These are phyloP conservation scores for Wickerhamomyces chambardii DNA, from an alignment of 805 yeast species.

Conservation along the genomic window DNA sequence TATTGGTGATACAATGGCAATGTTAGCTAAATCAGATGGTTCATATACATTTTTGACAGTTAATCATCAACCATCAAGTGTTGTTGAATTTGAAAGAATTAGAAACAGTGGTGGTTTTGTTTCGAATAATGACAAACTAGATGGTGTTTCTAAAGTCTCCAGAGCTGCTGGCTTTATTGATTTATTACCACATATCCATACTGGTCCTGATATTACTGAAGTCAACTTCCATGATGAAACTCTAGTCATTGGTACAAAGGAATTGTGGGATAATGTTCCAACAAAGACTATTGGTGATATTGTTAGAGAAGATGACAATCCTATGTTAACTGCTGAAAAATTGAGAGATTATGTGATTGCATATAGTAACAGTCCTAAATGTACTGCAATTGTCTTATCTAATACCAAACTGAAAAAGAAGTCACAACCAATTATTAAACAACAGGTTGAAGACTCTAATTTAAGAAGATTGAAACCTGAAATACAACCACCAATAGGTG, in stretches of 20 bases:
- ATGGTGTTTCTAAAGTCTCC: constrained; percentile 75
- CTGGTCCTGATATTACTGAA: constrained; percentile 74
- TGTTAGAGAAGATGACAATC: constrained; percentile 71
- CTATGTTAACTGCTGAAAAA: constrained; percentile 88
- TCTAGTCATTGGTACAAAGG: constrained; percentile 75
- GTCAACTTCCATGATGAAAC: constrained; percentile 68
- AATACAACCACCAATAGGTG: constrained; percentile 91
- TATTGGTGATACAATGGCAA: constrained; percentile 83
- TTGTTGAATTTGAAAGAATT: constrained; percentile 75
- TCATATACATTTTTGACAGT: constrained; percentile 65
- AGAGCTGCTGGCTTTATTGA: constrained; percentile 90
- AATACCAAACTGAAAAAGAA: constrained; percentile 39
- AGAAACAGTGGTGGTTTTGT: constrained; percentile 90
- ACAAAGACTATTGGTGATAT: constrained; percentile 87
- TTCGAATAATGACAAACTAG: constrained; percentile 74
- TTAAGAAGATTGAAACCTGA: constrained; percentile 82
- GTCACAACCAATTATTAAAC: constrained; percentile 26
- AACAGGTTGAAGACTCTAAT: constrained; percentile 66
- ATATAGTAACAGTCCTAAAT: constrained; percentile 76
- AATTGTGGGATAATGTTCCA: constrained; percentile 78
- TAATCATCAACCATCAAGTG: constrained; percentile 76
- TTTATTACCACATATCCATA: constrained; percentile 78
- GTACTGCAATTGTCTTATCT: constrained; percentile 74
- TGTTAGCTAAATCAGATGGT: constrained; percentile 74
- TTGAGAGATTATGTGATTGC: constrained; percentile 91